Conservation (phyloP, 2,329 filamentous ascomycete species). For the Fusarium protoensiforme region DNA sequence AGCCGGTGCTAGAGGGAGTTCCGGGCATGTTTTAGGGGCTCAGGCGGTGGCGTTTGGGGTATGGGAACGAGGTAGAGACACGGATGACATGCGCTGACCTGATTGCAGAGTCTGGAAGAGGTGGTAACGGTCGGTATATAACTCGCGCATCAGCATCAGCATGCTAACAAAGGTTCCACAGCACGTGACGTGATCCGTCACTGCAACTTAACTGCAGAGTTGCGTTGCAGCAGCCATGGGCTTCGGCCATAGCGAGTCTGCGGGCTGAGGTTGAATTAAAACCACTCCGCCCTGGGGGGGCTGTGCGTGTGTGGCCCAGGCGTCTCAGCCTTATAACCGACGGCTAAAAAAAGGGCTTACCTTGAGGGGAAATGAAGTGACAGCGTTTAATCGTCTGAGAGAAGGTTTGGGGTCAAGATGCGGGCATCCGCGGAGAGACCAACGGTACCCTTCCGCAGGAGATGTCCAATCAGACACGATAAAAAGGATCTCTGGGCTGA, state of each 20-base stretch:
- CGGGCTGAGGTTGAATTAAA: not conserved
- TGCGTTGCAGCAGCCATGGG: not conserved
- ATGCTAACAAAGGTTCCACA: not conserved
- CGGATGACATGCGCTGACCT: not conserved
- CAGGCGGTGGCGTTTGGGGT: not conserved
- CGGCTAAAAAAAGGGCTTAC: not conserved
- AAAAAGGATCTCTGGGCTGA: not conserved
- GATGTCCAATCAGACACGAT: not conserved
- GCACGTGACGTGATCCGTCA: not conserved
- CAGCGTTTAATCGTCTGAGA: not conserved
- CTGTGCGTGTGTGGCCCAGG: not conserved
- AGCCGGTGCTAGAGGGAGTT: slow-evolving; percentile 28
- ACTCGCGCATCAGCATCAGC: not conserved
- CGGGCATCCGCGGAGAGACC: not conserved
- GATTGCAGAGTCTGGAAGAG: not conserved
- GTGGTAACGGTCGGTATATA: not conserved
- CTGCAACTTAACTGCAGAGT: not conserved
- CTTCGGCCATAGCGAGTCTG: not conserved
- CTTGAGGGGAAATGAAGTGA: not conserved
- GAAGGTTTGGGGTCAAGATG: not conserved
- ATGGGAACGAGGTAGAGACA: not conserved
- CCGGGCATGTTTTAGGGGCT: slow-evolving; percentile 16
- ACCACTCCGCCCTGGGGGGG: not conserved
- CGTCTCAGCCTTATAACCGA: not conserved
- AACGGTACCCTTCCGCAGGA: not conserved